Base-by-base conservation (phyloP, 768 basidiomycete genomes). In the Glaciozyma antarctica region DNA sequence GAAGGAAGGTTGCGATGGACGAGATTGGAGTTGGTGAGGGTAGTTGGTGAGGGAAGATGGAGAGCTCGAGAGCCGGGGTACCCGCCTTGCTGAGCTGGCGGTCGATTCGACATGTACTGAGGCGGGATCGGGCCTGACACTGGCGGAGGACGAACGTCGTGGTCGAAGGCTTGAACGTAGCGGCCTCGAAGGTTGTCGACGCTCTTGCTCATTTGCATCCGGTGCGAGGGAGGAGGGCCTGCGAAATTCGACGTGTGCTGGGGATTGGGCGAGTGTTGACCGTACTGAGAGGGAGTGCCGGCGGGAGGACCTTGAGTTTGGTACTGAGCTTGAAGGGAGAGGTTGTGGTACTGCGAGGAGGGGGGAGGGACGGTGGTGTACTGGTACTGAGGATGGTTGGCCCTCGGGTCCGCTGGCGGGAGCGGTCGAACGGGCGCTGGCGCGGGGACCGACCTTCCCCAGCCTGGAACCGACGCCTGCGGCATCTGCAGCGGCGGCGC, bases 311-410 rank as follows among this genome's bases (percentile, higher is more conserved):
- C 13, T 30, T 26, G 53, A 24, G 38, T 24, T 5, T n/a, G 38
- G 47, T 48, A 47, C 24, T 24, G 57, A 26, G 38, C 54, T 32
- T 70, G 69, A 9, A 66, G 58, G 10, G 63, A 47, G 5, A 70
- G 61, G 54, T 70, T 70, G 65, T 70, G 69, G 61, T 67, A 70
- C n/a, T 62, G 65, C 17, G 62, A 51, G 19, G 58, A 49, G 2
- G 64, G 60, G 3, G 63, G 55, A 1, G 64, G 62, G n/a, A 69
- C 55, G 55, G 63, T 69, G 32, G 60, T 60, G 64, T 63, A 69
- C 9, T 61, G 58, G 48, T 43, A 21, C 3, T 61, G 68, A 28
- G 63, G 63, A 34, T 68, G 63, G 30, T 28, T 21, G 1, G 49
- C 47, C 17, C 41, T 22, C 2, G 62, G 57, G 9, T 63, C 28